Conservation (phyloP, 768 basidiomycete genomes). For the Flagelloscypha sp. region DNA sequence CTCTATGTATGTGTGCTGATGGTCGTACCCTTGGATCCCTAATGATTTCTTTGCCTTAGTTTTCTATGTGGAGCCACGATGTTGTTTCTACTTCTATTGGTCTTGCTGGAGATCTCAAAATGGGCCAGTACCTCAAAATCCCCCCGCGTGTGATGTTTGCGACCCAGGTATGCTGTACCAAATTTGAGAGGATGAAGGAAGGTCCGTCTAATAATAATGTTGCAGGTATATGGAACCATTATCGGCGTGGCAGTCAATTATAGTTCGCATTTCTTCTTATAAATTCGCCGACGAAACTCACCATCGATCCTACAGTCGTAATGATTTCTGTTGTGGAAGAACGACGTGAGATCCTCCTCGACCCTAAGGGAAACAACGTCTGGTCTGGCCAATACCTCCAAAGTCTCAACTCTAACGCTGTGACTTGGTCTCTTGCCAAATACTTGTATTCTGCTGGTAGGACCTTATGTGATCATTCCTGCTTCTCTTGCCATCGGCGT, state of each 20-base stretch:
- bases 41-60: slow-evolving; percentile 40
- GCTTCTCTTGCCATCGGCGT: slow-evolving; percentile 47
- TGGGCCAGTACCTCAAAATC: slow-evolving; percentile 64
- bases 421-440: slow-evolving; percentile 59
- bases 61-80: slow-evolving; percentile 63
- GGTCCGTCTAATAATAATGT: not conserved
- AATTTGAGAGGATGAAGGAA: slow-evolving; percentile 30
- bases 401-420: slow-evolving; percentile 46
- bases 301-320: slow-evolving; percentile 30
- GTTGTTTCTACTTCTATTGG: slow-evolving; percentile 45
- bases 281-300: slow-evolving; percentile 14
- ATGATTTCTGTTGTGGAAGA: slow-evolving; percentile 47
- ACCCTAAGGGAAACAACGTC: slow-evolving; percentile 48
- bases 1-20: slow-evolving; percentile 40
- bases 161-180: slow-evolving; percentile 58
- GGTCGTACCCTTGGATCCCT: slow-evolving; percentile 30
- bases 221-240: slow-evolving; percentile 13
- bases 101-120: slow-evolving; percentile 56
- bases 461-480: slow-evolving; percentile 51
- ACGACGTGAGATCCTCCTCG: slow-evolving; percentile 45
- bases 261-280: slow-evolving; percentile 23
- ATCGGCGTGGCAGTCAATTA: slow-evolving; percentile 1
- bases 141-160: slow-evolving; percentile 60
- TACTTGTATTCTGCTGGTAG: slow-evolving; percentile 44
- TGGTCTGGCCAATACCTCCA: slow-evolving; percentile 52